Evolutionary conservation across 2,329 filamentous ascomycete genomes (phyloP).

Genomic region (Pyrenochaeta sp.): DNA sequence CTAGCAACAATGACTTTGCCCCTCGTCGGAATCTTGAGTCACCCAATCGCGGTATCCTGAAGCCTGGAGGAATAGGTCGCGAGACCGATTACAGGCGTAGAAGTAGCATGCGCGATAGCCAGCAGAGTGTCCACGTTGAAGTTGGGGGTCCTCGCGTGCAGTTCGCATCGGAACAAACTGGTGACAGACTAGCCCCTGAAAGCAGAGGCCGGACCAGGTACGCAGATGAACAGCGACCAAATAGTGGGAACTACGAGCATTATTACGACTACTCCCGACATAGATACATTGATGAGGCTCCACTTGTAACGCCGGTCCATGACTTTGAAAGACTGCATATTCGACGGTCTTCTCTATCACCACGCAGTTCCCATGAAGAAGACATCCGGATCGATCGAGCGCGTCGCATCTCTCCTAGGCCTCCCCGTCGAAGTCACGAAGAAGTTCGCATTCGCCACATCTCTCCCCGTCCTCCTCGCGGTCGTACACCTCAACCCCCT

Average conservation of each 20-base stretch:
- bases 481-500: conserved; percentile 2
- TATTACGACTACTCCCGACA: conserved; percentile 21
- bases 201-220: conserved; percentile 5
- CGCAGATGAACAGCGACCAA: conserved; percentile 10
- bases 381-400: conserved; percentile 29
- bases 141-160: conserved; percentile 41
- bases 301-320: conserved; percentile 20
- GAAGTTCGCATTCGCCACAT: conserved; percentile 21
- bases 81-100: conserved; percentile 27
- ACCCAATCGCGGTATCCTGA: conserved; percentile 36
- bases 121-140: conserved; percentile 41
- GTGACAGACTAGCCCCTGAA: conserved; percentile 5
- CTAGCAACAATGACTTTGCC: conserved; percentile 20
- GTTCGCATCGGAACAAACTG: conserved; percentile 28
- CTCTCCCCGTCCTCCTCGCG: conserved; percentile 18
- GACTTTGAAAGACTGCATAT: conserved; percentile 31
- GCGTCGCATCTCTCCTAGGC: conserved; percentile 25
- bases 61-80: conserved; percentile 22
- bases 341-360: conserved; percentile 20
- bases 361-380: conserved; percentile 20
- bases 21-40: conserved; percentile 18
- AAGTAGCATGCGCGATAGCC: conserved; percentile 28
- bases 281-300: conserved; percentile 18
- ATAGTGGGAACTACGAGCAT: conserved; percentile 17
- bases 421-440: conserved; percentile 14